phyloP scores from a whole-genome alignment of 1,139 yeast genomes.

The Blastobotrys niveus region DNA sequence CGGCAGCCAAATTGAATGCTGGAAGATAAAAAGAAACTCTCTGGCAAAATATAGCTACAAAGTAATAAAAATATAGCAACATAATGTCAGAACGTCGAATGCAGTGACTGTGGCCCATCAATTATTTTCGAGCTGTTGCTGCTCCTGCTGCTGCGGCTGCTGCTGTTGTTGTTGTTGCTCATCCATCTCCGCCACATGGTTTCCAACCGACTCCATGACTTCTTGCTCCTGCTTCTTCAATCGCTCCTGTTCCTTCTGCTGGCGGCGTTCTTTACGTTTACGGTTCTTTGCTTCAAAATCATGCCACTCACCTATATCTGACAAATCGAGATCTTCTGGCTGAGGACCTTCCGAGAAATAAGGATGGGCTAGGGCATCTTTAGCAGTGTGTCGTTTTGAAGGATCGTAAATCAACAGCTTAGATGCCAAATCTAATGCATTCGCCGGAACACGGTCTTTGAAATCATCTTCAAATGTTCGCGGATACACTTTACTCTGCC shows the following conservation, averaged over 20 bases:
- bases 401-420: constrained; percentile 68
- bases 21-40: no score
- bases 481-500: constrained; percentile 49
- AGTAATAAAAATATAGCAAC: no score
- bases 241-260: constrained; percentile 16
- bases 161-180: background rate
- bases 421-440: constrained; percentile 56
- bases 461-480: constrained; percentile 44
- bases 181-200: background rate
- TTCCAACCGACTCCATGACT: no score
- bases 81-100: no score
- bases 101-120: no score
- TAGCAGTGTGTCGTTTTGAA: constrained; percentile 52
- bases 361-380: constrained; percentile 54
- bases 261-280: constrained; percentile 47
- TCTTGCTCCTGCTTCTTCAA: background rate
- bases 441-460: constrained; percentile 40
- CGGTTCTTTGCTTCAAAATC: constrained; percentile 91
- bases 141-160: background rate
- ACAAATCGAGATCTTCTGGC: constrained; percentile 49
- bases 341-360: constrained; percentile 69
- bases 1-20: no score
- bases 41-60: no score
- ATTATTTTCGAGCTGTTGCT: background rate
- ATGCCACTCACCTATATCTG: constrained; percentile 84